phyloP scores from a whole-genome alignment of 2,329 filamentous ascomycete species.

The Diaporthe aspalathi region DNA sequence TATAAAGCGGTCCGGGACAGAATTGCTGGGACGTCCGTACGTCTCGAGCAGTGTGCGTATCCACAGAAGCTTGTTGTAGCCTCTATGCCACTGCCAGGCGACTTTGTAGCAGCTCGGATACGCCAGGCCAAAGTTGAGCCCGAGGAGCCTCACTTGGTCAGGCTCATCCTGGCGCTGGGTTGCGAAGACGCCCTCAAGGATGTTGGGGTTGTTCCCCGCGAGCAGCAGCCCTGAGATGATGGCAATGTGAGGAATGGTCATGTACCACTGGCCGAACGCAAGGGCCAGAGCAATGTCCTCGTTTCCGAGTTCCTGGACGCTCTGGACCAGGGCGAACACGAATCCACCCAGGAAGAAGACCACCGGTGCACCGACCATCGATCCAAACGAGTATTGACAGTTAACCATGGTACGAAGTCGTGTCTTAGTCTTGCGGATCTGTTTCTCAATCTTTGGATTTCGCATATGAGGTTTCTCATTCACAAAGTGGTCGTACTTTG shows the following conservation, averaged over 20 bases:
- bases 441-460: conserved; percentile 21
- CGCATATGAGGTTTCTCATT: conserved; percentile 34
- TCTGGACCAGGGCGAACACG: conserved; percentile 42
- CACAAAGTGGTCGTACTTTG: conserved; percentile 10
- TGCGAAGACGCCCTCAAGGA: conserved; percentile 44
- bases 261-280: conserved; percentile 35
- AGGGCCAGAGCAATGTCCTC: conserved; percentile 38
- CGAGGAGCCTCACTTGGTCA: conserved; percentile 37
- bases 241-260: conserved; percentile 46
- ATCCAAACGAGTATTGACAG: conserved; percentile 45
- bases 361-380: conserved; percentile 44
- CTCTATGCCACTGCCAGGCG: conserved; percentile 45
- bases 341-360: conserved; percentile 47
- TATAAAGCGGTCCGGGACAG: not conserved
- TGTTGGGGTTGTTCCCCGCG: conserved; percentile 47
- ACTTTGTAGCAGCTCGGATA: conserved; percentile 46
- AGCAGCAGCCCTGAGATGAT: conserved; percentile 44
- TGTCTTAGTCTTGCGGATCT: conserved; percentile 40
- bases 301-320: conserved; percentile 40
- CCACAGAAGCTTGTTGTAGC: conserved; percentile 45
- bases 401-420: conserved; percentile 44
- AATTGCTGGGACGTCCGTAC: conserved; percentile 23
- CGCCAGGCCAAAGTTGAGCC: conserved; percentile 42
- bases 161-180: conserved; percentile 36
- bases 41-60: conserved; percentile 40